Conservation (phyloP, 371 early-diverging fungal genomes). For the Actinomucor elegans region DNA sequence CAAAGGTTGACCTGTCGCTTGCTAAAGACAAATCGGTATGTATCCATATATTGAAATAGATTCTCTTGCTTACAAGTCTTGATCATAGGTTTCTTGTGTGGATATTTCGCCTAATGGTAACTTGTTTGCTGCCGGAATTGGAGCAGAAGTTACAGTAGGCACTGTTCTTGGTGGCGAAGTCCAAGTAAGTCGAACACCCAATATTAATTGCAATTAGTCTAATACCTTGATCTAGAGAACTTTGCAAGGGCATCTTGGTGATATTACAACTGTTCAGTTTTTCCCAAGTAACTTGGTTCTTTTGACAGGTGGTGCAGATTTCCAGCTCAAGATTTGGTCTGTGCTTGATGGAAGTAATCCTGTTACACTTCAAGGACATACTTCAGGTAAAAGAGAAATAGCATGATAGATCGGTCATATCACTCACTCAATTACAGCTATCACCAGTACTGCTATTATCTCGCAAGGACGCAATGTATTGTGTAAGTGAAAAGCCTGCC, state of each 20-base stretch:
- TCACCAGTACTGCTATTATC: constrained; percentile 59
- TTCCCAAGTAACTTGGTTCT: constrained; percentile 78
- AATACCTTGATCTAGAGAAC: constrained; percentile 25
- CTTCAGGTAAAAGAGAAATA: constrained; percentile 38
- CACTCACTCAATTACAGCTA: constrained; percentile 27
- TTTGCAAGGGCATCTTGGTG: constrained; percentile 66
- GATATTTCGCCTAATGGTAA: constrained; percentile 58
- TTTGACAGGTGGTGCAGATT: constrained; percentile 70
- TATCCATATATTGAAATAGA: too few species aligned
- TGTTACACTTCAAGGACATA: constrained; percentile 72
- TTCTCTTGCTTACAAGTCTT: background rate
- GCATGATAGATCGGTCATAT: background rate
- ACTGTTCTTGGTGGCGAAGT: constrained; percentile 35
- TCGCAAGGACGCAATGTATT: constrained; percentile 57
- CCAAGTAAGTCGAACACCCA: constrained; percentile 38
- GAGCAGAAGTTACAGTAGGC: constrained; percentile 42
- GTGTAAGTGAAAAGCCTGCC: too few species aligned
- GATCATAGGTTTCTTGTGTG: constrained; percentile 40
- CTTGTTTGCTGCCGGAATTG: constrained; percentile 51
- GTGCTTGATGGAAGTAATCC: constrained; percentile 74
- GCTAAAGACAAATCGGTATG: constrained; percentile 14
- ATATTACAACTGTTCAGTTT: constrained; percentile 65
- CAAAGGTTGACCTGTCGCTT: constrained; percentile 9
- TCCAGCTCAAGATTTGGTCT: constrained; percentile 73
- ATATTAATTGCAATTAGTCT: too few species aligned